phyloP scores from a whole-genome alignment of 306 rosid species.

The Coriaria nepalensis region DNA sequence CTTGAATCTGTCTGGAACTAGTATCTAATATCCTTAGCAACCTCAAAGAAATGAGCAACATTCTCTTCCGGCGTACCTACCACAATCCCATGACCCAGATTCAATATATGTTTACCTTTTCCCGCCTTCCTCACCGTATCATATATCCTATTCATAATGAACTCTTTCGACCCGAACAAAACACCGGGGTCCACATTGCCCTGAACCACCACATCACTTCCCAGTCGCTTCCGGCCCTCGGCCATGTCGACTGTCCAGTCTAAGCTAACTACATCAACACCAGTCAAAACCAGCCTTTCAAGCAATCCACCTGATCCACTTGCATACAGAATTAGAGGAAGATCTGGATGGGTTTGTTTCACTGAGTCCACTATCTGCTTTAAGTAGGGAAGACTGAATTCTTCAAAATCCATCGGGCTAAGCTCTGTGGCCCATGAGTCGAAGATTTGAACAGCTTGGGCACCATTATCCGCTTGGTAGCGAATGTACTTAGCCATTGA shows the following conservation, averaged over 20 bases:
- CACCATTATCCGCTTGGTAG: conserved; percentile 91
- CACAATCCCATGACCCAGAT: conserved; percentile 42
- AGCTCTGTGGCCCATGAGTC: conserved; percentile 97
- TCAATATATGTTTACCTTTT: conserved; percentile 49
- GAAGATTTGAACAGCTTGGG: conserved; percentile 94
- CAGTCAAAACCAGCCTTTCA: conserved; percentile 75
- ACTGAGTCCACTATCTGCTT: conserved; percentile 77
- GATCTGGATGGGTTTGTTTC: conserved; percentile 67
- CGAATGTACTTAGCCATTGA: conserved; percentile 79
- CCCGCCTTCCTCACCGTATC: conserved; percentile 84
- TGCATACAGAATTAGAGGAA: conserved; percentile 87
- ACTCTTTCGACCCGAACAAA: conserved; percentile 83
- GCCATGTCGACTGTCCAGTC: conserved; percentile 99
- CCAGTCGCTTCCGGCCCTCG: conserved; percentile 76
- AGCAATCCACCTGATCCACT: conserved; percentile 96
- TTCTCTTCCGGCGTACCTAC: conserved; percentile 23
- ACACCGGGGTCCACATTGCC: conserved; percentile 98
- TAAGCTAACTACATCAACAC: conserved; percentile 89
- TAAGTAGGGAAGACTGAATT: conserved; percentile 85
- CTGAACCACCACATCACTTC: conserved; percentile 70
- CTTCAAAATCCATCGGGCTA: conserved; percentile 90
- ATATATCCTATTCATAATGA: conserved; percentile 63
- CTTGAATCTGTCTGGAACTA: background rate
- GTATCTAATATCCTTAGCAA: conserved; percentile 74
- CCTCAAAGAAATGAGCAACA: conserved; percentile 96